Conservation (phyloP, 2,329 filamentous ascomycete species). For the Pyricularia grisea region DNA sequence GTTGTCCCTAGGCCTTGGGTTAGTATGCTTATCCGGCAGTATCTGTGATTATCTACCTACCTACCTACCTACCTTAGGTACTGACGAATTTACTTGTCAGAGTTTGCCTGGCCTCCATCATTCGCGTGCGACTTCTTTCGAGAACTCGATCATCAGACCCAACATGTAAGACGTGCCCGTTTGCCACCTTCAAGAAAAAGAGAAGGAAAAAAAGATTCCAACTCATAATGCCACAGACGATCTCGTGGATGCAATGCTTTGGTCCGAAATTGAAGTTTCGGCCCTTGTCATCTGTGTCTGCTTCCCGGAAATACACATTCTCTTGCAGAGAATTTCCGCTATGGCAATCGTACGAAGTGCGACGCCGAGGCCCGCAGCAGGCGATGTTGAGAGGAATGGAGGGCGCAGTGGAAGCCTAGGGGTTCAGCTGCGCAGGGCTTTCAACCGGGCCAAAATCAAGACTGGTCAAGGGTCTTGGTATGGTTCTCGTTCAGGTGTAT, state of each 20-base stretch:
- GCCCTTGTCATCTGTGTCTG: conserved; percentile 8
- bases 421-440: neutral
- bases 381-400: neutral
- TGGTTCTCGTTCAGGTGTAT: neutral
- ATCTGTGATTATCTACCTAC: neutral
- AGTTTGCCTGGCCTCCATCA: conserved; percentile 2
- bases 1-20: neutral
- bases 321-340: neutral
- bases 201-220: neutral
- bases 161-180: conserved; percentile 5
- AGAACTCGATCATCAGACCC: neutral
- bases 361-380: neutral
- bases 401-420: neutral
- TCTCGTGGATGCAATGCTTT: conserved; percentile 6
- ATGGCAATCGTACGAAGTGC: neutral
- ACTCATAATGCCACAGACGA: neutral
- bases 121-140: neutral
- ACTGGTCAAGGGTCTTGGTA: neutral
- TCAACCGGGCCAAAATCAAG: neutral
- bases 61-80: no score
- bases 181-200: neutral
- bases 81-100: neutral
- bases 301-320: conserved; percentile 6
- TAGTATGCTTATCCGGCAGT: neutral
- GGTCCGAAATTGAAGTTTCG: conserved; percentile 8